phyloP scores from a whole-genome alignment of 352 stramenopile species.

The Pythium phragmitis region DNA sequence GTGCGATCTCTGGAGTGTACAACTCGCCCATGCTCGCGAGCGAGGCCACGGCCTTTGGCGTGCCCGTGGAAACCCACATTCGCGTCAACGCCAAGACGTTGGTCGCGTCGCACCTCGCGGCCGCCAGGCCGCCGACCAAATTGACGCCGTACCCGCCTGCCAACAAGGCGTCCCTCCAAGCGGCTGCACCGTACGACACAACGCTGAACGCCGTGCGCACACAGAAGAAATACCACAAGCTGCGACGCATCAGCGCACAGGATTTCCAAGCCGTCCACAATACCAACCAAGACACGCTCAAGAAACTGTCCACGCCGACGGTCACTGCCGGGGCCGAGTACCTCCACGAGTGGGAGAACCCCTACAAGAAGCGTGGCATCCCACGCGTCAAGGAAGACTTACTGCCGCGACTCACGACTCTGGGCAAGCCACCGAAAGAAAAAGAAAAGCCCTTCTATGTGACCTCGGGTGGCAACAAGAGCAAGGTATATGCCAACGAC shows the following conservation, averaged over 20 bases:
- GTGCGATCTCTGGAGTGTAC: slow-evolving; percentile 53
- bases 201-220: slow-evolving; percentile 44
- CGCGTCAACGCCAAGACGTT: slow-evolving; percentile 47
- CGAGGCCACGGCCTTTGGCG: slow-evolving; percentile 46
- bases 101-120: slow-evolving; percentile 34
- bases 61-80: slow-evolving; percentile 65
- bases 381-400: slow-evolving; percentile 49
- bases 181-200: slow-evolving; percentile 38
- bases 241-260: slow-evolving; percentile 36
- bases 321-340: slow-evolving; percentile 63
- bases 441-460: slow-evolving; percentile 50
- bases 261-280: slow-evolving; percentile 59
- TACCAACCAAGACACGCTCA: slow-evolving; percentile 35
- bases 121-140: slow-evolving; percentile 34
- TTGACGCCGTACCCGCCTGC: slow-evolving; percentile 53
- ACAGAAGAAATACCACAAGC: slow-evolving; percentile 67
- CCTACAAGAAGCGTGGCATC: slow-evolving; percentile 65
- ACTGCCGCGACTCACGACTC: slow-evolving; percentile 43
- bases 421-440: slow-evolving; percentile 41
- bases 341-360: slow-evolving; percentile 61
- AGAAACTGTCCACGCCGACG: slow-evolving; percentile 40
- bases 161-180: slow-evolving; percentile 55
- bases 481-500: slow-evolving; percentile 63
- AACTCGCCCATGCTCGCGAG: slow-evolving; percentile 46
- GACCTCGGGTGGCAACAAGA: slow-evolving; percentile 61